phyloP scores from a whole-genome alignment of 139 green algal genomes.

The Ostreobium quekettii region DNA sequence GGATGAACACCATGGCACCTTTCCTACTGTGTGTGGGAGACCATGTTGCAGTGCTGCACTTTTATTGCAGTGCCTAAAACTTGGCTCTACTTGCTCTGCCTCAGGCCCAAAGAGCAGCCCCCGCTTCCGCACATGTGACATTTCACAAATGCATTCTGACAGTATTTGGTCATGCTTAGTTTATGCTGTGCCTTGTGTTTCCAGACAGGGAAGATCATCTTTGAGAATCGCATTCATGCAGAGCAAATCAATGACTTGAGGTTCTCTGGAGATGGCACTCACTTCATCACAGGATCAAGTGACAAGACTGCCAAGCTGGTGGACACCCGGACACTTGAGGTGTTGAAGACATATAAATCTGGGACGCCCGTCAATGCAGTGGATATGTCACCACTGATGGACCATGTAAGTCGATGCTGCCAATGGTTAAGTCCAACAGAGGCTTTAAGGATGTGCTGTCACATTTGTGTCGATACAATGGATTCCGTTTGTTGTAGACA shows the following conservation, averaged over 20 bases:
- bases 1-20: no score
- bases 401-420: slow-evolving; percentile 82
- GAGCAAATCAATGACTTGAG: slow-evolving; percentile 74
- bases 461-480: no score
- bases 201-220: slow-evolving; percentile 39
- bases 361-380: slow-evolving; percentile 81
- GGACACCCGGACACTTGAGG: slow-evolving; percentile 69
- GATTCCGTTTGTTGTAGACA: no score
- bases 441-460: no score
- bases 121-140: no score
- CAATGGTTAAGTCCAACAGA: no score
- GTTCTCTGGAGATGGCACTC: slow-evolving; percentile 64
- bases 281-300: slow-evolving; percentile 88
- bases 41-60: no score
- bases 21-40: no score
- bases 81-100: no score
- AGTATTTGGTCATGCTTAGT: not conserved
- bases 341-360: slow-evolving; percentile 88
- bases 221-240: slow-evolving; percentile 65
- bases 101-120: no score
- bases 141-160: no score
- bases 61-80: no score
- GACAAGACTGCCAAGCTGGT: slow-evolving; percentile 90
- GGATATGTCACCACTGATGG: slow-evolving; percentile 82
- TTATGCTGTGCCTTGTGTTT: not conserved